Evolutionary conservation across 441 rosid genomes (phyloP).

Genomic region (Capsella rubella): DNA sequence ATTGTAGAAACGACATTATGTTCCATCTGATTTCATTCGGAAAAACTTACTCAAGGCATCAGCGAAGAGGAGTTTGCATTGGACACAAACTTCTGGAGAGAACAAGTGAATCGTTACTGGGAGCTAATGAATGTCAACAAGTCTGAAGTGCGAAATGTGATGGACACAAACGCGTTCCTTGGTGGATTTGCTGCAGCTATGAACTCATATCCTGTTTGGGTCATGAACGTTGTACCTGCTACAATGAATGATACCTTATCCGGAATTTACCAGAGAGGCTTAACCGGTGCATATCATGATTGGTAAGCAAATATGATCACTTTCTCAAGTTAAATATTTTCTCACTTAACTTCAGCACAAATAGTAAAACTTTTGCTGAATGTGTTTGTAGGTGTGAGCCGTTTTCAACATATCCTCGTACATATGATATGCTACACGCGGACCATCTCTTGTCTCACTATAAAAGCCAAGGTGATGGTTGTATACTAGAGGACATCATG

Average conservation of each 20-base stretch:
- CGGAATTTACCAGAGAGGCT: conserved; percentile 83
- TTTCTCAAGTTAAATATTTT: background rate
- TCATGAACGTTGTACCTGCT: conserved; percentile 85
- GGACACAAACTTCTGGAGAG: conserved; percentile 72
- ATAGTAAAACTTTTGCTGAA: background rate
- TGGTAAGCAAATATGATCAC: conserved; percentile 62
- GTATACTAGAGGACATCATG: conserved; percentile 81
- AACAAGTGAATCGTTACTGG: conserved; percentile 76
- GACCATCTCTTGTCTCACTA: conserved; percentile 70
- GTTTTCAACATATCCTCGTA: conserved; percentile 95
- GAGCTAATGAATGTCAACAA: conserved; percentile 63
- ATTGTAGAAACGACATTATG: background rate
- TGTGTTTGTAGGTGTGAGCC: conserved; percentile 77
- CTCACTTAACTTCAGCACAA: background rate
- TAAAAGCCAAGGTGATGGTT: conserved; percentile 57
- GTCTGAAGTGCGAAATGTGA: conserved; percentile 73
- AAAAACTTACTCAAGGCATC: conserved; percentile 56
- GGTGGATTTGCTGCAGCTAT: conserved; percentile 91
- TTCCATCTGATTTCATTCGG: conserved; percentile 15
- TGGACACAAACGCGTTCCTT: conserved; percentile 88
- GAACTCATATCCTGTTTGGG: conserved; percentile 82
- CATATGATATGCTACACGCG: conserved; percentile 86
- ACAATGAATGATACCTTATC: conserved; percentile 73
- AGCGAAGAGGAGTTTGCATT: conserved; percentile 62
- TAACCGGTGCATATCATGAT: conserved; percentile 84